phyloP scores from a whole-genome alignment of 2,329 filamentous ascomycete genomes.

The Cordyceps pruinosa region DNA sequence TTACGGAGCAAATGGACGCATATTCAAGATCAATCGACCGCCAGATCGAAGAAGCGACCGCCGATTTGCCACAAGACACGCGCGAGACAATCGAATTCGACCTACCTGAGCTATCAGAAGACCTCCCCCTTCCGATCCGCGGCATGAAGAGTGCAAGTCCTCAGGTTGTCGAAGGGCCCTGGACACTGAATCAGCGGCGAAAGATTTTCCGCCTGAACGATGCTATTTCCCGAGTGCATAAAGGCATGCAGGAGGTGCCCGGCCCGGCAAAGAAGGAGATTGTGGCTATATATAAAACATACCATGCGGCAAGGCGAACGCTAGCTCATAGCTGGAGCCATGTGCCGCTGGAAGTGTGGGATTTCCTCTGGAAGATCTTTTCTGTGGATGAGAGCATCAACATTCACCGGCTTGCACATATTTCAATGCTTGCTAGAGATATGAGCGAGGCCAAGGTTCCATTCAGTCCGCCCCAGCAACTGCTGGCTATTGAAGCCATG shows the following conservation, averaged over 20 bases:
- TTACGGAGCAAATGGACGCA: constrained; percentile 26
- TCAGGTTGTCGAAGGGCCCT: constrained; percentile 30
- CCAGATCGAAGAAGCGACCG: constrained; percentile 26
- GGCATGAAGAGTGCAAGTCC: constrained; percentile 22
- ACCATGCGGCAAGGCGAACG: constrained; percentile 38
- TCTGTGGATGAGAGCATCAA: constrained; percentile 45
- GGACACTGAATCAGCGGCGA: constrained; percentile 31
- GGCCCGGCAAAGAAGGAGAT: constrained; percentile 30
- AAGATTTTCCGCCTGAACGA: constrained; percentile 33
- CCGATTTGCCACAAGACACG: constrained; percentile 27
- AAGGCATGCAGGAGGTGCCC: constrained; percentile 22
- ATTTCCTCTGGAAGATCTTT: constrained; percentile 58
- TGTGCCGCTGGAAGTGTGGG: constrained; percentile 56
- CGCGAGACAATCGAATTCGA: constrained; percentile 15
- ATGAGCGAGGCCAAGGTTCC: constrained; percentile 52
- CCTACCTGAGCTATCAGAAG: constrained; percentile 20
- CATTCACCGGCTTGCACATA: constrained; percentile 51
- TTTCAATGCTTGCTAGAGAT: constrained; percentile 58
- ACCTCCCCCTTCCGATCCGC: constrained; percentile 16
- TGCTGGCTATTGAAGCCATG: constrained; percentile 62
- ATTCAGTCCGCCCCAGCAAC: constrained; percentile 50
- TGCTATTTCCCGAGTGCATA: constrained; percentile 22
- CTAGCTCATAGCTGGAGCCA: constrained; percentile 42
- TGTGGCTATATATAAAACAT: constrained; percentile 41
- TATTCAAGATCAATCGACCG: constrained; percentile 30